Base-by-base conservation (phyloP, 345 rosid species). In the Lepidium didymum region DNA sequence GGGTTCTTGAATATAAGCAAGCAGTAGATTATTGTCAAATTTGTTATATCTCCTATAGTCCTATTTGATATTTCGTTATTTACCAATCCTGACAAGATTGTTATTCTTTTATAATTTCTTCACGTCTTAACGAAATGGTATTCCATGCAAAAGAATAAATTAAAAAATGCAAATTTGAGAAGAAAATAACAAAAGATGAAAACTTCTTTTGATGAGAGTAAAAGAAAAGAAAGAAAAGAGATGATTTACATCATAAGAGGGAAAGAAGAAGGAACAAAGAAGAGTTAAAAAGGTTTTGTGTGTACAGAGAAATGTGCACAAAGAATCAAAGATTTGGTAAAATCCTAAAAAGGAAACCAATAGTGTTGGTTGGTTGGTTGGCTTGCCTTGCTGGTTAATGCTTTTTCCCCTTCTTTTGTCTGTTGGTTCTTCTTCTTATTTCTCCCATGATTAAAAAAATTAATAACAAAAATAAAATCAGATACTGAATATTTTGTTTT, bases 241-340 rank as follows among this genome's bases (percentile, higher is more conserved):
- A 57, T 46, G 47, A 56, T 64, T 64, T 65, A 65, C 77, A 65
- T 65, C 61, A 33, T 29, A 64, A 47, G 64, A 71, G 10, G 34
- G 41, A 62, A 62, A 56, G 66, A 67, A 54, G 53, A 43, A 62
- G 55, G 12, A 69, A 40, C 36, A 68, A 29, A 11, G 34, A 50
- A 62, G 54, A 45, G 55, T 33, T 51, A 9, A 10, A 38, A 57
- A 14, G 40, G 50, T 19, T 44, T 10, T 10, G 54, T 62, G 45
- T 23, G 50, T 46, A 12, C 9, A 62, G 35, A 63, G 57, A 62
- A 50, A 25, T 21, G 62, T 66, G 36, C 72, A 67, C 73, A 73
- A 74, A 74, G 73, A 74, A 74, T 74, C 56, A 74, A 73, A 74
- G 73, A 74, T 74, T 74, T 74, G 62, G 43, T 67, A 67, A 74